Evolutionary conservation across 352 stramenopile genomes (phyloP).

Genomic region (Globisporangium parvum): DNA sequence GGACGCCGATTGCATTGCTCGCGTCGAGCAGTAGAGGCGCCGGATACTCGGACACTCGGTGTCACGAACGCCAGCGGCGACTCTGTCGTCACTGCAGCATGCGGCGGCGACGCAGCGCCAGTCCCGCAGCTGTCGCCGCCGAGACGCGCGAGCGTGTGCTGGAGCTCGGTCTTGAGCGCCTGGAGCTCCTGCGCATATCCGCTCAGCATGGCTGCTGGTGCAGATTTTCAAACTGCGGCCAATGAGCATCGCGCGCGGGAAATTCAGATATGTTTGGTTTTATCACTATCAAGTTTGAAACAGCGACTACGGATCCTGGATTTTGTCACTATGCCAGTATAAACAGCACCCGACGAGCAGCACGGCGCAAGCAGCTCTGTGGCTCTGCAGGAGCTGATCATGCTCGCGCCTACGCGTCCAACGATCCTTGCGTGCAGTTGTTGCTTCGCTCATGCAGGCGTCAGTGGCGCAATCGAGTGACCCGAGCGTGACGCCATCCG

Average conservation of each 20-base stretch:
- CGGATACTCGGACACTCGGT: background rate
- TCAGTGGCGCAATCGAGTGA: too few species aligned
- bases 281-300: background rate
- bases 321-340: too few species aligned
- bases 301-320: too few species aligned
- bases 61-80: conserved; percentile 1
- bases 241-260: background rate
- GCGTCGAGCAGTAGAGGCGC: background rate
- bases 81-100: too few species aligned
- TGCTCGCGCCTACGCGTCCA: too few species aligned
- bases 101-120: background rate
- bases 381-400: too few species aligned
- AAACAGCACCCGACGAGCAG: too few species aligned
- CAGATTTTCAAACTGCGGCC: conserved; percentile 1
- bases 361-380: too few species aligned
- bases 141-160: conserved; percentile 36
- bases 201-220: conserved; percentile 7
- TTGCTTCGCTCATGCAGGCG: too few species aligned
- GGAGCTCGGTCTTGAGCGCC: conserved; percentile 56
- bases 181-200: conserved; percentile 42
- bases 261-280: background rate
- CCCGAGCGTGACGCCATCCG: too few species aligned
- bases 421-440: too few species aligned
- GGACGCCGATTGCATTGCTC: background rate
- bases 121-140: conserved; percentile 6